phyloP scores from a whole-genome alignment of 768 basidiomycete genomes.

The Phylloporus arenicola region DNA sequence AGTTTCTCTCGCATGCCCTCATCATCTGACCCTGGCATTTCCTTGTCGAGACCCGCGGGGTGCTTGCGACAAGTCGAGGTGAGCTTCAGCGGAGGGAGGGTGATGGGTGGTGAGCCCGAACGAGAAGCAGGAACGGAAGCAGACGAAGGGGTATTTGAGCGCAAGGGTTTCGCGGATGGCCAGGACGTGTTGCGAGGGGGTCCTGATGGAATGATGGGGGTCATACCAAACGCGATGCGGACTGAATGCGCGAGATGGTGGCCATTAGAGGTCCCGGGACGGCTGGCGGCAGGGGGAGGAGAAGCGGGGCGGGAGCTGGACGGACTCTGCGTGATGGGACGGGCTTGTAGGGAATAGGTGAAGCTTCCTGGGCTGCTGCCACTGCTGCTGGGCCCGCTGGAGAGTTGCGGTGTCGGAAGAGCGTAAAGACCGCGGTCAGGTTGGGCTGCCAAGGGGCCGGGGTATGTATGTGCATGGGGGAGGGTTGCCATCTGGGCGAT shows the following conservation, averaged over 20 bases:
- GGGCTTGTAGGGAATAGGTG: slow-evolving; percentile 34
- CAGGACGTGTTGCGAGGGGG: slow-evolving; percentile 37
- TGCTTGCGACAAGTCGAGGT: slow-evolving; percentile 21
- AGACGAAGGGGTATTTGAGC: slow-evolving; percentile 14
- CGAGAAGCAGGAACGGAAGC: slow-evolving; percentile 50
- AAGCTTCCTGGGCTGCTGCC: slow-evolving; percentile 58
- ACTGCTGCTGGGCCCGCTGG: slow-evolving; percentile 50
- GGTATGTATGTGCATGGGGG: slow-evolving; percentile 31
- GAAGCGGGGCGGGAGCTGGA: slow-evolving; percentile 59
- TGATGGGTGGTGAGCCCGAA: slow-evolving; percentile 66
- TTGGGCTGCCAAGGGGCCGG: slow-evolving; percentile 27
- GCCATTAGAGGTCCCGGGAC: slow-evolving; percentile 32
- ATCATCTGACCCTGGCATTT: slow-evolving; percentile 18
- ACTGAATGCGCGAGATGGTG: slow-evolving; percentile 80
- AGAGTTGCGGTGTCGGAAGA: slow-evolving; percentile 55
- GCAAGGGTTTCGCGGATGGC: slow-evolving; percentile 21
- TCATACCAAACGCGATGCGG: slow-evolving; percentile 87
- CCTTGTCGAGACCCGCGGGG: slow-evolving; percentile 14
- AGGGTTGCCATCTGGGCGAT: slow-evolving; percentile 23
- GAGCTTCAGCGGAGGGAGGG: slow-evolving; percentile 61
- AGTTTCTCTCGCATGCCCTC: slow-evolving; percentile 32
- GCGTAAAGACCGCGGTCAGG: slow-evolving; percentile 26
- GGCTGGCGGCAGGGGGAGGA: slow-evolving; percentile 39
- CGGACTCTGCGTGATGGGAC: slow-evolving; percentile 37
- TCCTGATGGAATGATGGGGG: slow-evolving; percentile 53